phyloP scores from a whole-genome alignment of 257 asterid genomes.

The Verbena officinalis region DNA sequence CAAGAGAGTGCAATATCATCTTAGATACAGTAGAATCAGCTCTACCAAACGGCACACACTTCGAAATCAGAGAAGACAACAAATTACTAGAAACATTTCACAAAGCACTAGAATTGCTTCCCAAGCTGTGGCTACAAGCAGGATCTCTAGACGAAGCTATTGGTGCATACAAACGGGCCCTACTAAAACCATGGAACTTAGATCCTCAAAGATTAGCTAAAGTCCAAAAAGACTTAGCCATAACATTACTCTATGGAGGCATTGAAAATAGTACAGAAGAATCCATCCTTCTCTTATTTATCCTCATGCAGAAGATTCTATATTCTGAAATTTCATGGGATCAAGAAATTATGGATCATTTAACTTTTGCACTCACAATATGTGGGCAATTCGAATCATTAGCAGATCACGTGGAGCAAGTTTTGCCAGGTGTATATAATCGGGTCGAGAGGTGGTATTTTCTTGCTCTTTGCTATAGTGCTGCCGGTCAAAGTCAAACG shows the following conservation, averaged over 20 bases:
- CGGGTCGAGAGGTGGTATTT: conserved; percentile 83
- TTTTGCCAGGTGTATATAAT: conserved; percentile 63
- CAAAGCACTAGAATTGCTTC: conserved; percentile 77
- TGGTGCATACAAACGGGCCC: conserved; percentile 66
- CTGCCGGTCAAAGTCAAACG: conserved; percentile 63
- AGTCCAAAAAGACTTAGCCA: conserved; percentile 74
- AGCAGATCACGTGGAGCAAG: conserved; percentile 75
- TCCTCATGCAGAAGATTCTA: conserved; percentile 59
- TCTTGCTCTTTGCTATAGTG: conserved; percentile 82
- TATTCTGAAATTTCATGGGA: conserved; percentile 76
- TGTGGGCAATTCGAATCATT: conserved; percentile 57
- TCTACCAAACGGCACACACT: conserved; percentile 61
- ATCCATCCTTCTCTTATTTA: conserved; percentile 71
- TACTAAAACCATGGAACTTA: conserved; percentile 76
- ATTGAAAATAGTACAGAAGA: conserved; percentile 72
- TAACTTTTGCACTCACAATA: conserved; percentile 67
- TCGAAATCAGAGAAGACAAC: conserved; percentile 52
- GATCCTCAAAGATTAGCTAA: conserved; percentile 64
- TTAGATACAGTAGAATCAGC: conserved; percentile 85
- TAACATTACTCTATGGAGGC: conserved; percentile 69
- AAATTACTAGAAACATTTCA: conserved; percentile 82
- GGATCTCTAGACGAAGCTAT: conserved; percentile 79
- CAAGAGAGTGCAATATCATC: conserved; percentile 79
- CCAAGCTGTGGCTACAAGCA: conserved; percentile 67
- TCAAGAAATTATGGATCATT: conserved; percentile 68